Evolutionary conservation across 1,139 yeast genomes (phyloP).

Genomic region (Tardiomyces digboiensis): DNA sequence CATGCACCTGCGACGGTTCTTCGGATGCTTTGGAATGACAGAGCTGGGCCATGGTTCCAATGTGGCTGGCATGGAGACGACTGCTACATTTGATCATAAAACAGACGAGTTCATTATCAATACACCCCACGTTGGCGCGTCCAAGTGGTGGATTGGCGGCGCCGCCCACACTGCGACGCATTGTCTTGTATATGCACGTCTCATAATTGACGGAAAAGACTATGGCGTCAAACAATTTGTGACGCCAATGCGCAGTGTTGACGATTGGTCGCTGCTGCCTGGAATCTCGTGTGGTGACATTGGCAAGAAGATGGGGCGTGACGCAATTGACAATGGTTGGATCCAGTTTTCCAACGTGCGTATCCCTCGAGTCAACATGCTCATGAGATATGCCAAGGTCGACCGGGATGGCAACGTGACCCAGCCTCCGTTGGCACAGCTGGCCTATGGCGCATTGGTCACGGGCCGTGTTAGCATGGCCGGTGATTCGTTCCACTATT

Average conservation of each 20-base stretch:
- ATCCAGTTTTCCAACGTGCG: constrained; percentile 76
- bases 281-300: constrained; percentile 86
- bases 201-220: constrained; percentile 73
- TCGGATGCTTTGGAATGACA: constrained; percentile 93
- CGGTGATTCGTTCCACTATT: constrained; percentile 68
- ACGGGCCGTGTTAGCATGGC: constrained; percentile 92
- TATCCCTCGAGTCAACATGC: constrained; percentile 77
- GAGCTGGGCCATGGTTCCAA: constrained; percentile 93
- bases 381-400: constrained; percentile 72
- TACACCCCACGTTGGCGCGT: constrained; percentile 87
- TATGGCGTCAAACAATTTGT: constrained; percentile 88
- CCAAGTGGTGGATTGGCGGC: constrained; percentile 99
- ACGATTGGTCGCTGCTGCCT: constrained; percentile 56
- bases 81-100: constrained; percentile 64
- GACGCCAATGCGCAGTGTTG: constrained; percentile 73
- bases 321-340: constrained; percentile 80
- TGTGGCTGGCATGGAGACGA: constrained; percentile 89
- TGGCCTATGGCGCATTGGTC: constrained; percentile 77
- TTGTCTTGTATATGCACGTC: constrained; percentile 70
- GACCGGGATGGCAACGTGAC: constrained; percentile 58
- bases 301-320: constrained; percentile 91
- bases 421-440: constrained; percentile 69
- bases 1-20: constrained; percentile 48
- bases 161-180: constrained; percentile 94
- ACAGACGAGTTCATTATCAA: constrained; percentile 64